Evolutionary conservation across 768 basidiomycete genomes (phyloP), one percentile per base, ranked within the genome.

Genomic region (Lentinula detonsa): DNA sequence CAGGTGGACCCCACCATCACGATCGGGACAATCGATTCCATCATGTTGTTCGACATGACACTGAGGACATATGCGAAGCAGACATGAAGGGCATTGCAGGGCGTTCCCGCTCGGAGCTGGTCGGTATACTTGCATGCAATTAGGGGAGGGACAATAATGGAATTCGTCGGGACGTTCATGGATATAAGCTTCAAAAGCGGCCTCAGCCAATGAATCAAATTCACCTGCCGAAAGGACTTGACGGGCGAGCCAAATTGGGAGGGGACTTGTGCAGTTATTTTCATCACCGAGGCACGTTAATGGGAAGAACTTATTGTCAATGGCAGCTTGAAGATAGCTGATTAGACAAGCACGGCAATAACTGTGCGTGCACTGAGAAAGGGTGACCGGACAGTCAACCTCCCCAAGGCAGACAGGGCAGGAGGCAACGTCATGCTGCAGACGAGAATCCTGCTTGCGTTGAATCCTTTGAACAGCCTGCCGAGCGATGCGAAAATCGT

Each of bases 361-460:
- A 1, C 66, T 66, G 69, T 93, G 90, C 1, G 86, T 83, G 63
- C 91, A 93, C 8, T 35, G 21, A 15, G 67, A 70, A 1, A 91
- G 76, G 10, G 74, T 75, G 3, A 85, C 69, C 0, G 86, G 85
- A 77, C 69, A 0, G 79, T 72, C 1, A 5, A 80, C 78, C 46
- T 82, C 77, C 58, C 78, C 78, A 61, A 91, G 82, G 69, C 91
- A 93, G 3, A 91, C 85, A 0, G 91, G 90, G 65, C 91, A 93
- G 8, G 68, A 66, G 11, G 60, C 68, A 18, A 61, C 65, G 46
- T 64, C 70, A 37, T 51, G 70, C 43, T 48, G 61, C 34, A 63
- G 52, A 40, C 64, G 62, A 18, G 68, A 66, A 34, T 62, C 64
- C 50, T 73, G 66, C 16, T 73, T 73, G 21, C 71, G 69, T 48